phyloP scores from a whole-genome alignment of 768 basidiomycete genomes.

The Ephemerocybe angulata region DNA sequence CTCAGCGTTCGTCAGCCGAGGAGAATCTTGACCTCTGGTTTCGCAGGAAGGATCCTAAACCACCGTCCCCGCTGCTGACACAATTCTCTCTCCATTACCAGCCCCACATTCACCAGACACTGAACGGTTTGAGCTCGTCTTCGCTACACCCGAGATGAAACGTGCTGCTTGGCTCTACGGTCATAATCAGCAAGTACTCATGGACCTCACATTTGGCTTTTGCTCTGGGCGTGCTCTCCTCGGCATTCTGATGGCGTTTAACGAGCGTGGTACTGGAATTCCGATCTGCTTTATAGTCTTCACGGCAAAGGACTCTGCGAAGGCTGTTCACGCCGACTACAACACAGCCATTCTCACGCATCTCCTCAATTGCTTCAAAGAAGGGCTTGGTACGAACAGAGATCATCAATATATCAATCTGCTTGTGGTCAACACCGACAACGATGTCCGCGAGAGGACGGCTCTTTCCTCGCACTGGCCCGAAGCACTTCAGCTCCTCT shows the following conservation, averaged over 20 bases:
- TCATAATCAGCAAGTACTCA: conserved; percentile 20
- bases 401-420: conserved; percentile 17
- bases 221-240: conserved; percentile 21
- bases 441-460: conserved; percentile 24
- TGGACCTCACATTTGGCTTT: conserved; percentile 25
- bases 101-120: conserved; percentile 13
- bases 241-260: conserved; percentile 30
- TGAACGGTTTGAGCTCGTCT: conserved; percentile 19
- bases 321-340: conserved; percentile 25
- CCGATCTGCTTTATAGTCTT: conserved; percentile 28
- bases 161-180: conserved; percentile 21
- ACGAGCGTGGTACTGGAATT: conserved; percentile 25
- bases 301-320: conserved; percentile 16
- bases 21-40: conserved; percentile 27
- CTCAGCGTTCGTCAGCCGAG: conserved; percentile 21
- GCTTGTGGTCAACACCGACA: conserved; percentile 26
- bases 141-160: conserved; percentile 18
- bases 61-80: conserved; percentile 17
- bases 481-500: conserved; percentile 26
- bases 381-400: conserved; percentile 16
- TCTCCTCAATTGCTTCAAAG: conserved; percentile 16
- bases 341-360: conserved; percentile 14
- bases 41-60: conserved; percentile 14
- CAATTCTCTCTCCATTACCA: conserved; percentile 22
- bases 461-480: conserved; percentile 19